Evolutionary conservation across 805 yeast genomes (phyloP).

Genomic region (Ogataea methanolica): DNA sequence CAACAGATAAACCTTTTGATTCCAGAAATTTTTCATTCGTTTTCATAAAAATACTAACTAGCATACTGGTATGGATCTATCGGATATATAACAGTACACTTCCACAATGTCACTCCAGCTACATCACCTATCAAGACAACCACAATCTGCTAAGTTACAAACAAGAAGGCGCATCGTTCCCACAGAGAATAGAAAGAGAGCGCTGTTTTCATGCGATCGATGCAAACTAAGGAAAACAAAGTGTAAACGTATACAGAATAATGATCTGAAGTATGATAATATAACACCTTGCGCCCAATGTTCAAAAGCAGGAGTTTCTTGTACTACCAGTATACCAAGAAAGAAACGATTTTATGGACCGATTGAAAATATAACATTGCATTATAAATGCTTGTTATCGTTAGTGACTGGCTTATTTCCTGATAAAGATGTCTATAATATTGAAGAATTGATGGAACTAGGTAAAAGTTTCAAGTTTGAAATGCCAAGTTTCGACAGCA

Average conservation of each 20-base stretch:
- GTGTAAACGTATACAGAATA: slow-evolving; percentile 34
- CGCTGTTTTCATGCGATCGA: slow-evolving; percentile 41
- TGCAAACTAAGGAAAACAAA: slow-evolving; percentile 41
- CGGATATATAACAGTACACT: not conserved
- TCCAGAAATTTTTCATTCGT: no score
- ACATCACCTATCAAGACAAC: not conserved
- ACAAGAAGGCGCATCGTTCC: slow-evolving; percentile 34
- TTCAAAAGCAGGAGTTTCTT: slow-evolving; percentile 32
- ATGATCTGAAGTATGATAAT: slow-evolving; percentile 32
- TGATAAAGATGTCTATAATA: slow-evolving; percentile 38
- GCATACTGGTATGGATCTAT: not conserved
- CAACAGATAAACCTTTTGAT: no score
- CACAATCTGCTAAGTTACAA: slow-evolving; percentile 10
- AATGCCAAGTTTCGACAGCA: slow-evolving; percentile 29
- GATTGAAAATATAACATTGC: slow-evolving; percentile 37
- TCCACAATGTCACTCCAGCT: not conserved
- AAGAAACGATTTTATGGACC: slow-evolving; percentile 39
- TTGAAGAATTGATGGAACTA: slow-evolving; percentile 36
- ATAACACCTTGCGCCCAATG: slow-evolving; percentile 38
- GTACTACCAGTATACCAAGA: slow-evolving; percentile 39
- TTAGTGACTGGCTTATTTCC: slow-evolving; percentile 40
- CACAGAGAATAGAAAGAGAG: slow-evolving; percentile 35
- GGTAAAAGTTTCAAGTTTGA: slow-evolving; percentile 31
- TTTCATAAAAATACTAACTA: no score
- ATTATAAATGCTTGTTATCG: slow-evolving; percentile 37